These are phyloP conservation scores for Ceratocystis cacaofunesta DNA, from an alignment of 2,329 filamentous ascomycete genomes.

Conservation along the genomic window DNA sequence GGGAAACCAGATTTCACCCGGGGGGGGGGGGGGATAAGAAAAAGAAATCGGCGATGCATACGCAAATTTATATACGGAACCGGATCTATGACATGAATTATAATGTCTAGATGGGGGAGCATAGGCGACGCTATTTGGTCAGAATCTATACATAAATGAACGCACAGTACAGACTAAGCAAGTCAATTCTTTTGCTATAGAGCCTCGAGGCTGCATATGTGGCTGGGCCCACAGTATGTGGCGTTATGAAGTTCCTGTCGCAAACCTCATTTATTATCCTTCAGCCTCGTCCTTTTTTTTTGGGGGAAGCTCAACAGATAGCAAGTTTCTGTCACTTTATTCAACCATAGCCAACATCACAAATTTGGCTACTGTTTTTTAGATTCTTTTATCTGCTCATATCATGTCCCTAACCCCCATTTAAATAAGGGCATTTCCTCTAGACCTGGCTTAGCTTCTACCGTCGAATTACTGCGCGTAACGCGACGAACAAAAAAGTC, in stretches of 20 bases:
- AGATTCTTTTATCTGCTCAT: not conserved
- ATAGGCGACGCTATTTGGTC: no score
- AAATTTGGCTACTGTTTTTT: not conserved
- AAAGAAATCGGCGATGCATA: no score
- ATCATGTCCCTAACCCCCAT: not conserved
- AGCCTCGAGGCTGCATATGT: not conserved
- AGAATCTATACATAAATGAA: no score
- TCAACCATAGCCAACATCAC: not conserved
- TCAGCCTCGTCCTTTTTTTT: constrained; percentile 3
- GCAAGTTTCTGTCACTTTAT: not conserved
- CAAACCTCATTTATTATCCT: not conserved
- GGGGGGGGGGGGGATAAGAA: no score
- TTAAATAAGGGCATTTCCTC: no score
- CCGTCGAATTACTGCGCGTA: not conserved
- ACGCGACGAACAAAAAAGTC: not conserved
- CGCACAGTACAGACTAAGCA: no score
- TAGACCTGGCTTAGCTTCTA: no score
- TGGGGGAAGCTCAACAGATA: not conserved
- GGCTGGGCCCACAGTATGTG: not conserved
- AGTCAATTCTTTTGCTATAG: no score
- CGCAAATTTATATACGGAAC: no score
- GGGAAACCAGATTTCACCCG: no score
- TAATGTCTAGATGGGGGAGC: no score
- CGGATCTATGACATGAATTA: no score
- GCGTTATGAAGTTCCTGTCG: not conserved